Evolutionary conservation across 495 filamentous ascomycete species (phyloP), one percentile per base, ranked within the genome.

Genomic region (Tetracladium setigerum): DNA sequence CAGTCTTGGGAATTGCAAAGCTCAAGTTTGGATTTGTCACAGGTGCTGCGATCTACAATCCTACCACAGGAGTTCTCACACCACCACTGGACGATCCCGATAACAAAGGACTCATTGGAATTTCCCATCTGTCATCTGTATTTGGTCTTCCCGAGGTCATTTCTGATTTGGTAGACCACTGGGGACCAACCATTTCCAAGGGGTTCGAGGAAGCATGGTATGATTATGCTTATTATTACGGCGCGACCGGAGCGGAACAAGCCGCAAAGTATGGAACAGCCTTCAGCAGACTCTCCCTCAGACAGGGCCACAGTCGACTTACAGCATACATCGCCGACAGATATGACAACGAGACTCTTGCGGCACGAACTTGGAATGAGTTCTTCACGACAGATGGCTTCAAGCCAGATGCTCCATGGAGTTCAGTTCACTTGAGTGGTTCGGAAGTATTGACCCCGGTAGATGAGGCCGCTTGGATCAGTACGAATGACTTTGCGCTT

Each of bases 1-100:
- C 63, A 6, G 59, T 67, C 41, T 55, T 57, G n/a, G 66, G 69
- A 30, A 71, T 71, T 22, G 62, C 62, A 11, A 58, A 57, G 19
- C 52, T 75, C 8, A 69, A 59, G 34, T 67, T 69, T 41, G 70
- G 70, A 5, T 73, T 75, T 46, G 69, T 72, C 2, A 75, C 70
- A 0, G 70, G 69, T 3, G 53, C 62, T 1, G 71, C 63, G 0
- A 58, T 70, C 3, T 75, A 72, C 54, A 59, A 67, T 33, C 59
- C 62, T 22, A 35, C 57, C 18, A 70, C 61, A n/a, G 64, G 68
- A 1, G 60, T 50, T 4, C 53, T 72, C 30, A 44, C 55, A 1
- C 68, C 71, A 18, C 69, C 71, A 0, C 62, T 64, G 0, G 56
- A 56, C 0, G 71, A 74, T 46, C 62, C 64, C 1, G 33, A 62